Evolutionary conservation across 1,139 yeast genomes (phyloP).

Genomic region (Yamadazyma oceani): DNA sequence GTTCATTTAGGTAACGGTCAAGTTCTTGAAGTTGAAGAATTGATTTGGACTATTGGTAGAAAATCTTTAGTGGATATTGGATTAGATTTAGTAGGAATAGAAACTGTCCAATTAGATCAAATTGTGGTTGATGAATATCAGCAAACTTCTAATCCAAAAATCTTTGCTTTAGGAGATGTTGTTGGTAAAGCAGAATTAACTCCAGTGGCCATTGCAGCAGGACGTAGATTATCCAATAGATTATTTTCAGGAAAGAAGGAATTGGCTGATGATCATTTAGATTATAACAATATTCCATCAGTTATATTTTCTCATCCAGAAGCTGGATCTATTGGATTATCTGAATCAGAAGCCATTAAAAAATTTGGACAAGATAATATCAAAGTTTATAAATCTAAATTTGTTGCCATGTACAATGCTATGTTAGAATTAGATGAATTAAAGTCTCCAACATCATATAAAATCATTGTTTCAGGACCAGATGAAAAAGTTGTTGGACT

Average conservation of each 20-base stretch:
- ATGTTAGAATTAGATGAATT: slow-evolving; percentile 64
- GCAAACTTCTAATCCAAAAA: slow-evolving; percentile 67
- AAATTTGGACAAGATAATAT: slow-evolving; percentile 79
- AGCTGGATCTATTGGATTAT: slow-evolving; percentile 88
- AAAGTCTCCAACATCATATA: slow-evolving; percentile 87
- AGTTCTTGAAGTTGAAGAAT: slow-evolving; percentile 67
- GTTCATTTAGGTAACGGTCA: slow-evolving; percentile 57
- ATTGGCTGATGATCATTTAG: slow-evolving; percentile 71
- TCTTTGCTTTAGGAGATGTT: slow-evolving; percentile 91
- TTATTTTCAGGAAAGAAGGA: slow-evolving; percentile 74
- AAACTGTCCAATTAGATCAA: slow-evolving; percentile 56
- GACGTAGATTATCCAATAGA: slow-evolving; percentile 89
- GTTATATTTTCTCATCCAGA: slow-evolving; percentile 97
- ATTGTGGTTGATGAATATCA: slow-evolving; percentile 85
- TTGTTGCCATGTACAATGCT: slow-evolving; percentile 92
- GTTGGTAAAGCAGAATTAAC: slow-evolving; percentile 90
- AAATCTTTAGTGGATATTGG: slow-evolving; percentile 72
- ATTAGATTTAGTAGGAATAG: slow-evolving; percentile 71
- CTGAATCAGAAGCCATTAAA: slow-evolving; percentile 72
- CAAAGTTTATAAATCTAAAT: slow-evolving; percentile 78
- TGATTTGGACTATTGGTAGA: slow-evolving; percentile 96
- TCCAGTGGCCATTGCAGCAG: slow-evolving; percentile 98
- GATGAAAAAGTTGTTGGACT: slow-evolving; percentile 94
- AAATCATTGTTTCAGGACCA: slow-evolving; percentile 72
- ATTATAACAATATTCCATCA: slow-evolving; percentile 83